A percentile compares a stretch with the other conserved stretches of the same genome.
Evolutionary conservation across 2,329 filamentous ascomycete genomes (phyloP).

Genomic region (Emmonsiellopsis sp.): DNA sequence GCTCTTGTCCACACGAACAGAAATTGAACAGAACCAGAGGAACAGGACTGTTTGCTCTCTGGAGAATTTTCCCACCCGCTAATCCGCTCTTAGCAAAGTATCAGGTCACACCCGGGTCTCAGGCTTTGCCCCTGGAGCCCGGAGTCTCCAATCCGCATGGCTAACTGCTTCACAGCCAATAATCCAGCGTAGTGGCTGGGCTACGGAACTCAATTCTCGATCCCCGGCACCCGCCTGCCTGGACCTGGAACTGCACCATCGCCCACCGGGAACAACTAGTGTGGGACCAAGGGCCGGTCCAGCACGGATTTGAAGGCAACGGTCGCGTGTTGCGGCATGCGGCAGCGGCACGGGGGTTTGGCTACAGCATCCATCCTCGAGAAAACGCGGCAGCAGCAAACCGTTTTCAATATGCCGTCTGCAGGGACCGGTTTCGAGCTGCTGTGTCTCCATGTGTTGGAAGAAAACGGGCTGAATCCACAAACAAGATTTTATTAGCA

Average conservation of each 20-base stretch:
- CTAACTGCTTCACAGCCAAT: neutral
- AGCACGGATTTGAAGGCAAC: no score
- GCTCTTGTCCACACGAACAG: no score
- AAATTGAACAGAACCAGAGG: no score
- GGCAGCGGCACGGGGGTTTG: no score
- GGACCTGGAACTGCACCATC: conserved; percentile 1
- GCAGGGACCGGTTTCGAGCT: neutral
- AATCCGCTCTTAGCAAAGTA: neutral
- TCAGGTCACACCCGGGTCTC: no score
- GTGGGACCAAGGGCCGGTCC: neutral
- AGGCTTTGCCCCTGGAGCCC: neutral
- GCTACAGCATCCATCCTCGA: neutral
- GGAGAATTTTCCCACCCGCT: neutral
- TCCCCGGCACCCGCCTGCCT: conserved; percentile 4
- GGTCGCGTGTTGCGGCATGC: no score
- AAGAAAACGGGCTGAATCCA: neutral
- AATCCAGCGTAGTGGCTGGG: neutral
- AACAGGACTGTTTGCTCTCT: no score
- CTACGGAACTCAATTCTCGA: neutral
- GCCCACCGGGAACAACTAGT: neutral
- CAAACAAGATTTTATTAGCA: neutral
- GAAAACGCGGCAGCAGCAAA: neutral
- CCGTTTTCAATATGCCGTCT: neutral
- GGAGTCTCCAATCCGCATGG: conserved; percentile 1
- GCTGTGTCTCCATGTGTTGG: neutral